These are phyloP conservation scores for Paraphaeosphaeria sporulosa DNA, from an alignment of 2,329 filamentous ascomycete species.

Conservation along the genomic window DNA sequence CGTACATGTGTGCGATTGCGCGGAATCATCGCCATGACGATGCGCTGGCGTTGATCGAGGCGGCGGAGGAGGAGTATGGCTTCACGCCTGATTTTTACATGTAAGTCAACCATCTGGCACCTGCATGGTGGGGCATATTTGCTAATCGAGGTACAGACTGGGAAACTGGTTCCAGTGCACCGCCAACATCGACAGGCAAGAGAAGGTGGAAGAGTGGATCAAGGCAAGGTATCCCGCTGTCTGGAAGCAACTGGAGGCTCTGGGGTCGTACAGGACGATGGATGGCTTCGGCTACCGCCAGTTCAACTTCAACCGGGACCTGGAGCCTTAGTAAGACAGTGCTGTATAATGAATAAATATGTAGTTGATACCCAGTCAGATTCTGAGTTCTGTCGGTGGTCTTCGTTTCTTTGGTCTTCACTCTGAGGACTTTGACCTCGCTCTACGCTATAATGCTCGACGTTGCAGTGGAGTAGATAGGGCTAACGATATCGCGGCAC, in stretches of 20 bases:
- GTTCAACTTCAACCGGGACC: slow-evolving; percentile 43
- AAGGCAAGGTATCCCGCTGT: slow-evolving; percentile 69
- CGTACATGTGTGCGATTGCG: slow-evolving; percentile 79
- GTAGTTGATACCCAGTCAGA: not conserved
- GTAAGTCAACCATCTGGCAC: slow-evolving; percentile 60
- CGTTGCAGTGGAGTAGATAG: too few species aligned
- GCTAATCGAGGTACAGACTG: slow-evolving; percentile 60
- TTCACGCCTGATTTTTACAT: slow-evolving; percentile 72
- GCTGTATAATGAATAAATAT: slow-evolving; percentile 8
- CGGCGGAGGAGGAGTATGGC: slow-evolving; percentile 72
- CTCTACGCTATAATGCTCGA: not conserved
- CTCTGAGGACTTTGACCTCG: not conserved
- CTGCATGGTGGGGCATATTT: not conserved
- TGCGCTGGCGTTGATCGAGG: slow-evolving; percentile 69
- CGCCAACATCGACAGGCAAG: slow-evolving; percentile 69
- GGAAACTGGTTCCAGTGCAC: slow-evolving; percentile 79
- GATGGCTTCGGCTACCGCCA: slow-evolving; percentile 47
- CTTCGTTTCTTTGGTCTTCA: too few species aligned
- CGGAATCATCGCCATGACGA: slow-evolving; percentile 75
- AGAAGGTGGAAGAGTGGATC: slow-evolving; percentile 77
- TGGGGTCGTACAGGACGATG: slow-evolving; percentile 51
- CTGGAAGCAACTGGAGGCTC: slow-evolving; percentile 72
- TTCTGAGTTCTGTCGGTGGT: not conserved
- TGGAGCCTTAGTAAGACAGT: slow-evolving; percentile 37
- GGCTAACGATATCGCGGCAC: too few species aligned